Conservation (phyloP, 2,329 filamentous ascomycete species). For the Stachybotrys echinatus region DNA sequence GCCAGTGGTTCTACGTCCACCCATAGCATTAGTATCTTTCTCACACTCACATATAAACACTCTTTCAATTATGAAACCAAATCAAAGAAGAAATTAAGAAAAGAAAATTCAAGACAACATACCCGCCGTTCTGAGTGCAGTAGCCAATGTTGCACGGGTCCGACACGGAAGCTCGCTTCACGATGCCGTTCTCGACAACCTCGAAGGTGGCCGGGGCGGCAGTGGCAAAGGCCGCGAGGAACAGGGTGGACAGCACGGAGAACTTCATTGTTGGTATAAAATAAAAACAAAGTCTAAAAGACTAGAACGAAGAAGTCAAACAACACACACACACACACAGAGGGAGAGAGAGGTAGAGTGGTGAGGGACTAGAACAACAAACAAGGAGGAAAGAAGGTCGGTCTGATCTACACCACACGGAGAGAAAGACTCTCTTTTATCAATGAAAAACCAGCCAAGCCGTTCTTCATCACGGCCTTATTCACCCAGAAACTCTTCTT, state of each 20-base stretch:
- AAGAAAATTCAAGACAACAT: not conserved
- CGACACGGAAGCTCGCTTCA: slow-evolving; percentile 6
- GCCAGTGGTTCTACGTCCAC: slow-evolving; percentile 9
- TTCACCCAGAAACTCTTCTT: not conserved
- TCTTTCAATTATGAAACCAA: too few relatives aligned
- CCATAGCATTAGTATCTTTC: not conserved
- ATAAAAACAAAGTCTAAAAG: too few relatives aligned
- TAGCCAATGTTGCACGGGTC: slow-evolving; percentile 12
- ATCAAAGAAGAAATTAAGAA: too few relatives aligned
- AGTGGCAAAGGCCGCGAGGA: not conserved
- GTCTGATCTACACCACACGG: too few relatives aligned
- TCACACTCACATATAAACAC: too few relatives aligned
- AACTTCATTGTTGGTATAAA: not conserved
- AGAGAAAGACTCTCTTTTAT: not conserved
- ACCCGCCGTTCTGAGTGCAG: slow-evolving; percentile 15
- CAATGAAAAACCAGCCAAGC: not conserved
- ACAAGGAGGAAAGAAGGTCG: too few relatives aligned
- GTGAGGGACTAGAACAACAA: too few relatives aligned
- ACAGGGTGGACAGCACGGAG: not conserved
- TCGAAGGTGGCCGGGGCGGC: not conserved
- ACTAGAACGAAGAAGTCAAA: too few relatives aligned
- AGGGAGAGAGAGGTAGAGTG: not conserved
- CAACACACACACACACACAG: too few relatives aligned
- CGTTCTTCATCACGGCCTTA: not conserved
- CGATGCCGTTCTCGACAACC: not conserved